A percentile compares a stretch with the other conserved stretches of the same genome.
These are phyloP conservation scores for Gnetum montanum DNA, from an alignment of 75 land plant species.

Conservation along the genomic window DNA sequence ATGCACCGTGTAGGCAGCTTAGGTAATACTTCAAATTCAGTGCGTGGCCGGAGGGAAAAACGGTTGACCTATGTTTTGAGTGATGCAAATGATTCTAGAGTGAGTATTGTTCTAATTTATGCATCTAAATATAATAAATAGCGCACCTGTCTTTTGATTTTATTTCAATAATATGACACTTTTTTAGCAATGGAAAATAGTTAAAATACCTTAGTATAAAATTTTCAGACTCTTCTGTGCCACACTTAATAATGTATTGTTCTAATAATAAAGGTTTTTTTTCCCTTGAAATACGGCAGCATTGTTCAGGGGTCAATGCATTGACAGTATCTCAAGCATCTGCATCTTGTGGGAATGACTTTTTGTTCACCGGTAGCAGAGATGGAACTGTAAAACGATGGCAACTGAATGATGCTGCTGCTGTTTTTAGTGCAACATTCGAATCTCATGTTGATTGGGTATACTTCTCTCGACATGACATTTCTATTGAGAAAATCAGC, in stretches of 20 bases:
- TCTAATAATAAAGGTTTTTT: background rate
- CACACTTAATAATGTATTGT: too few relatives aligned
- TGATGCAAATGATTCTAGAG: slow-evolving; percentile 83
- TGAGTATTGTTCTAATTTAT: slow-evolving; percentile 22
- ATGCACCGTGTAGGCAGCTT: slow-evolving; percentile 99
- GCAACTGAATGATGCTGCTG: slow-evolving; percentile 48
- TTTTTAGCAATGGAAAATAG: too few relatives aligned
- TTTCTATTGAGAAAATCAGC: too few relatives aligned
- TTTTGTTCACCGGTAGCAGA: slow-evolving; percentile 84
- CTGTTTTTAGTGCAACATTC: slow-evolving; percentile 75
- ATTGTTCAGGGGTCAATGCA: slow-evolving; percentile 88
- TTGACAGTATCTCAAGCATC: slow-evolving; percentile 39
- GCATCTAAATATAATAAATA: too few relatives aligned
- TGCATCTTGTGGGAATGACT: slow-evolving; percentile 22
- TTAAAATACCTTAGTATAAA: too few relatives aligned
- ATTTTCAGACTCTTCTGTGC: too few relatives aligned
- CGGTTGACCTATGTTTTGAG: slow-evolving; percentile 83
- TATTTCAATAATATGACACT: too few relatives aligned
- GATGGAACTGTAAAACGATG: slow-evolving; percentile 98
- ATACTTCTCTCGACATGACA: slow-evolving; percentile 2
- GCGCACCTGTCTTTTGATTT: too few relatives aligned
- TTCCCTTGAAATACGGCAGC: slow-evolving; percentile 29
- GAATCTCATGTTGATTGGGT: slow-evolving; percentile 99
- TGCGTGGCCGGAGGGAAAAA: slow-evolving; percentile 87
- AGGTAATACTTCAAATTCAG: slow-evolving; percentile 65